Evolutionary conservation across 2,329 filamentous ascomycete species (phyloP).

Genomic region (Stachybotrys elegans): DNA sequence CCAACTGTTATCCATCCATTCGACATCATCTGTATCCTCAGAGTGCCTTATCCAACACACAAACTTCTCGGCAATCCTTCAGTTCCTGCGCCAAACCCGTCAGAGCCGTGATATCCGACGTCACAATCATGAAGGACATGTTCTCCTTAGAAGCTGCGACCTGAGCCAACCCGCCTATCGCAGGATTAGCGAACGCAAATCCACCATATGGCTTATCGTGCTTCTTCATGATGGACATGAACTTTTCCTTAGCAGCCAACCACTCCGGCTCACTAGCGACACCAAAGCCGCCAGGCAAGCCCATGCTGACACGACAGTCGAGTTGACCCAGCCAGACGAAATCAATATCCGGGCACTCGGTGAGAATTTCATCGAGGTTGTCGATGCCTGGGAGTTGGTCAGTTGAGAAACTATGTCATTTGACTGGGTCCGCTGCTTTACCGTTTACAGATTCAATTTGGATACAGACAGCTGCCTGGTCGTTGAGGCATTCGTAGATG

Average conservation of each 20-base stretch:
- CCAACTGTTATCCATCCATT: no score
- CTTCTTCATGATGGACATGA: slow-evolving; percentile 34
- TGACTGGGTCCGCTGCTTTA: slow-evolving; percentile 1
- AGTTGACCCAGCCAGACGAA: slow-evolving; percentile 41
- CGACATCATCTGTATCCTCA: no score
- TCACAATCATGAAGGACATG: slow-evolving; percentile 17
- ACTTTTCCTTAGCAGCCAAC: slow-evolving; percentile 30
- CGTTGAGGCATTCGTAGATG: slow-evolving; percentile 34
- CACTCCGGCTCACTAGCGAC: slow-evolving; percentile 34
- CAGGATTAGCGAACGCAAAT: slow-evolving; percentile 21
- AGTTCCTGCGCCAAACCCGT: slow-evolving; percentile 12
- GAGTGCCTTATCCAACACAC: no score
- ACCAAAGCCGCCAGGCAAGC: slow-evolving; percentile 26
- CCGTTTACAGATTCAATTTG: slow-evolving; percentile 37
- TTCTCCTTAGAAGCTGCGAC: slow-evolving; percentile 18
- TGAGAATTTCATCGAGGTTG: slow-evolving; percentile 45
- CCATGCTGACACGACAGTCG: slow-evolving; percentile 40
- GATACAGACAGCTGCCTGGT: slow-evolving; percentile 43
- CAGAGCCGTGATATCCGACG: slow-evolving; percentile 19
- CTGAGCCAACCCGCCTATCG: slow-evolving; percentile 16
- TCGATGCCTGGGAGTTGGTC: slow-evolving; percentile 25
- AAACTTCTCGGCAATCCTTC: no score
- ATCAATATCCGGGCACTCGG: slow-evolving; percentile 39
- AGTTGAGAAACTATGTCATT: not conserved
- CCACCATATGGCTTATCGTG: slow-evolving; percentile 38